Evolutionary conservation across 1,284 basidiomycete species (phyloP), one percentile per base, ranked within the genome.

Genomic region (Abortiporus biennis): DNA sequence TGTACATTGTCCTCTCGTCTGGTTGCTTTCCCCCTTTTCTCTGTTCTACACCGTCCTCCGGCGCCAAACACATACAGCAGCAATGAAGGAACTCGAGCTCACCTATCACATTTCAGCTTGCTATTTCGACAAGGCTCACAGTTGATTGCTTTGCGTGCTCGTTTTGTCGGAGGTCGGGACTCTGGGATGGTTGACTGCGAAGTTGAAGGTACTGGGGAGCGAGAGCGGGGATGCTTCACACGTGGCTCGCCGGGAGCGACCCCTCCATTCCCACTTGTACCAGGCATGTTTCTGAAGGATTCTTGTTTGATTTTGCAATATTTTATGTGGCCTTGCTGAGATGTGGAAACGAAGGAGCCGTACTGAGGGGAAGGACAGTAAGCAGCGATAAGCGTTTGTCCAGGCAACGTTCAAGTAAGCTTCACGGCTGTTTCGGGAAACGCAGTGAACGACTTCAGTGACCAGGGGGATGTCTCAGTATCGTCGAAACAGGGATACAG

Each of bases 41-140:
- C 23, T 20, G 39, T 4, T 19, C n/a, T 30, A n/a, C n/a, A n/a
- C n/a, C n/a, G n/a, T n/a, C n/a, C n/a, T n/a, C n/a, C n/a, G n/a
- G n/a, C n/a, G n/a, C n/a, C n/a, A n/a, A n/a, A n/a, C n/a, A n/a
- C n/a, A n/a, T n/a, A n/a, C n/a, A n/a, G n/a, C n/a, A 13, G 5
- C 19, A 17, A 32, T 4, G 19, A 32, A 5, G 6, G 15, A 17
- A n/a, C 4, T 32, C 31, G 31, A 43, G 61, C 62, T 21, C 45
- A 84, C 84, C 85, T 78, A 62, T 87, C 86, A 66, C 85, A 89
- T 64, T 89, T 88, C 52, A 89, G 76, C 62, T 89, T 87, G 69
- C 81, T 85, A 55, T 79, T 82, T 56, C 85, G 74, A 64, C 85
- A 89, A 1, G 85, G 85, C 52, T 87, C 85, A 56, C 85, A 89